Percentiles rank a stretch among this genome's conserved stretches.
Evolutionary conservation across 2,329 filamentous ascomycete species (phyloP).

Genomic region (Ophidiomyces ophidiicola): DNA sequence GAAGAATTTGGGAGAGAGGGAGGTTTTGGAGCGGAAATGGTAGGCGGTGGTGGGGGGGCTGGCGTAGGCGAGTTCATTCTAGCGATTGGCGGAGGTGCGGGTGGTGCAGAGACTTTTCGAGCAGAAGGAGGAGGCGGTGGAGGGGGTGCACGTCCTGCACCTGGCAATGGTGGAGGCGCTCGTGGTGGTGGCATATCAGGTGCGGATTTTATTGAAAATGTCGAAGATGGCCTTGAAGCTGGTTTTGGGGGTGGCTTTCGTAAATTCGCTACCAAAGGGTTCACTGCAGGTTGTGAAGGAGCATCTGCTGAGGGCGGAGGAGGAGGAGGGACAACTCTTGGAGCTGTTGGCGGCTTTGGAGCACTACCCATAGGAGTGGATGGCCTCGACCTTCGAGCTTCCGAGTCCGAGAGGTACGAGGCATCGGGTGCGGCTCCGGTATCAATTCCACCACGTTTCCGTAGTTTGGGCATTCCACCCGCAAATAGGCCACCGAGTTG

Average conservation of each 20-base stretch:
- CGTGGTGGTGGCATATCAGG: slow-evolving; percentile 37
- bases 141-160: slow-evolving; percentile 38
- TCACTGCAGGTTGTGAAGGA: slow-evolving; percentile 40
- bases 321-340: slow-evolving; percentile 39
- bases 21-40: slow-evolving; percentile 25
- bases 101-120: slow-evolving; percentile 45
- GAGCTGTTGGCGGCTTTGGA: slow-evolving; percentile 46
- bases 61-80: no score
- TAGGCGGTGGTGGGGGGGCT: slow-evolving; percentile 31
- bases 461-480: slow-evolving; percentile 88
- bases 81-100: slow-evolving; percentile 36
- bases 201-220: slow-evolving; percentile 44
- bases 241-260: slow-evolving; percentile 45
- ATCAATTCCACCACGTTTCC: slow-evolving; percentile 72
- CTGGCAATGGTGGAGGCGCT: slow-evolving; percentile 56
- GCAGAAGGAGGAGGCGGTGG: slow-evolving; percentile 37
- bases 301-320: slow-evolving; percentile 39
- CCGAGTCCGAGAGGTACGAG: slow-evolving; percentile 72
- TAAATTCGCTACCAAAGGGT: slow-evolving; percentile 44
- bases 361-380: slow-evolving; percentile 41
- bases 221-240: slow-evolving; percentile 46
- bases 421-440: slow-evolving; percentile 61
- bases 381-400: slow-evolving; percentile 43
- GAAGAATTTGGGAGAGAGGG: slow-evolving; percentile 35
- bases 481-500: slow-evolving; percentile 82